Percentiles rank a stretch among this genome's conserved stretches.
These are phyloP conservation scores for Purshia tridentata DNA, from an alignment of 306 rosid species.

Conservation along the genomic window DNA sequence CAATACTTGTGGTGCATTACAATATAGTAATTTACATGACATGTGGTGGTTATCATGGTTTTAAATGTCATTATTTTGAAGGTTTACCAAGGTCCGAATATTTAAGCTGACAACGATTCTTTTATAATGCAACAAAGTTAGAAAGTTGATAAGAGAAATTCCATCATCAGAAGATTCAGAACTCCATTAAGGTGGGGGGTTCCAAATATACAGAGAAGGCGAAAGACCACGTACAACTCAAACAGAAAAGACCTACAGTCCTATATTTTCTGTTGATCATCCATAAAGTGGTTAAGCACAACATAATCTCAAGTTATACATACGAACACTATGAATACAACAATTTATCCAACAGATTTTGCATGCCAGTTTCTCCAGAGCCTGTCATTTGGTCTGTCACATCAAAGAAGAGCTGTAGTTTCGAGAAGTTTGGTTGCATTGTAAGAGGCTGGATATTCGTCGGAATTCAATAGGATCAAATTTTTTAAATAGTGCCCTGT, in stretches of 20 bases:
- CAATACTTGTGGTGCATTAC: no score
- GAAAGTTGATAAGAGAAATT: no score
- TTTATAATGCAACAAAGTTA: no score
- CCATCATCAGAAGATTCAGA: no score
- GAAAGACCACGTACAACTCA: background rate
- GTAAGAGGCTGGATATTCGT: background rate
- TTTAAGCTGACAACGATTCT: no score
- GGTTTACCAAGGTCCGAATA: no score
- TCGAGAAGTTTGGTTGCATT: background rate
- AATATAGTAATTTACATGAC: no score
- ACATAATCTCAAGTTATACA: background rate
- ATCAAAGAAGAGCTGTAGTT: background rate
- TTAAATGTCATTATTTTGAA: no score
- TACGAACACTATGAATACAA: background rate
- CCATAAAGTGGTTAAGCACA: background rate
- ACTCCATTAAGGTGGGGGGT: no score
- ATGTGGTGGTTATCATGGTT: no score
- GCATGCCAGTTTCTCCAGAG: background rate
- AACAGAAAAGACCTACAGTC: background rate
- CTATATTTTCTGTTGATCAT: background rate
- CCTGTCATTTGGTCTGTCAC: background rate
- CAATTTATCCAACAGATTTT: background rate
- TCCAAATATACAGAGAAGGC: background rate
- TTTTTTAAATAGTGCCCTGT: background rate
- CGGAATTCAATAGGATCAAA: background rate